Conservation (phyloP, 164 flowering plant genomes). For the Aristolochia fimbriata region DNA sequence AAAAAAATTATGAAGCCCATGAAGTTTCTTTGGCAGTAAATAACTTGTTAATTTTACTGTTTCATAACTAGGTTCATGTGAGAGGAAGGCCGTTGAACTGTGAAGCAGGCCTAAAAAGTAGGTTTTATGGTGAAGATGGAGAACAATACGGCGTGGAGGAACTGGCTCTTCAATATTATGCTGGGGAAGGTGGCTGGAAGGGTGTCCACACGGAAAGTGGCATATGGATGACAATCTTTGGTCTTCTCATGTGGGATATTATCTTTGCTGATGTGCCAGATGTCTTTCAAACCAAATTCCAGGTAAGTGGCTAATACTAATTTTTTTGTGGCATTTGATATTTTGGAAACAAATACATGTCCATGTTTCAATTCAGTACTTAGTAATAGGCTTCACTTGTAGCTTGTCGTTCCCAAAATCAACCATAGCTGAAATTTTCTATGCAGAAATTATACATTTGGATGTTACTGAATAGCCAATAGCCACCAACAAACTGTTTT, state of each 20-base stretch:
- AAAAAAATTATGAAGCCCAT: background rate
- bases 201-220: slow-evolving; percentile 90
- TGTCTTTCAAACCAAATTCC: slow-evolving; percentile 74
- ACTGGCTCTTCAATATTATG: slow-evolving; percentile 84
- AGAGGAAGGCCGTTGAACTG: slow-evolving; percentile 80
- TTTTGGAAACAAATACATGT: too few relatives aligned
- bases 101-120: slow-evolving; percentile 58
- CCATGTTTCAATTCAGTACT: too few relatives aligned
- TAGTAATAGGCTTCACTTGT: too few relatives aligned
- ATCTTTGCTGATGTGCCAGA: slow-evolving; percentile 77
- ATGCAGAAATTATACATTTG: too few relatives aligned
- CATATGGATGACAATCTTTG: slow-evolving; percentile 91
- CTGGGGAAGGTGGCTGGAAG: slow-evolving; percentile 82
- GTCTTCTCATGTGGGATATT: slow-evolving; percentile 89
- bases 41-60: background rate
- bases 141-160: slow-evolving; percentile 90
- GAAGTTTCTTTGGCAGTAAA: background rate
- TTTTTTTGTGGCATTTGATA: too few relatives aligned
- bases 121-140: slow-evolving; percentile 86
- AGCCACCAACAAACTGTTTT: too few relatives aligned
- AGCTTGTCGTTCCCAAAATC: too few relatives aligned
- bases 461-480: too few relatives aligned
- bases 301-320: slow-evolving; percentile 28
- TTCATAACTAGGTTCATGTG: slow-evolving; percentile 44
- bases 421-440: too few relatives aligned